Evolutionary conservation across 1,284 basidiomycete genomes (phyloP), one percentile per base, ranked within the genome.

Genomic region (Phellopilus nigrolimitatus): DNA sequence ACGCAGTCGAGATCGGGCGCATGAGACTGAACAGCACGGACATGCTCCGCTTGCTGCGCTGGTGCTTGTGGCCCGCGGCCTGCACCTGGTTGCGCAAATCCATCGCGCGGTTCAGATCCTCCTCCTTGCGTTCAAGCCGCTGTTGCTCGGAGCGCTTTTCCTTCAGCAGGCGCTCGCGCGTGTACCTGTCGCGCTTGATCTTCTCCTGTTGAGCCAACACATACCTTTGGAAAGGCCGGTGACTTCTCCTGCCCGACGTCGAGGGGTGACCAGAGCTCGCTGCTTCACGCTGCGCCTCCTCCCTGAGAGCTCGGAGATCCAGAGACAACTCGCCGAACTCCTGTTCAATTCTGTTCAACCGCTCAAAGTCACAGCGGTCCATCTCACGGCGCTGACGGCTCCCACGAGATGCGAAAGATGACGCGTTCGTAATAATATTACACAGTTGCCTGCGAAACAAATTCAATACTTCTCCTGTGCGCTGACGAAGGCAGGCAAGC

Each of bases 1-100:
- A 88, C 1, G 88, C 87, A 56, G 81, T 89, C 13, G 88, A 91
- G 53, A 91, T 82, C 0, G 88, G 88, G n/a, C 88, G 78, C 80
- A 91, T 89, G 64, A 90, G 74, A 57, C 83, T 84, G 66, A 91
- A 77, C 65, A 91, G 84, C 0, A 84, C 83, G 1, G 82, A 88
- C 72, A 88, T 84, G 68, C 86, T 88, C 68, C 88, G 88, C 75
- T 90, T 90, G 66, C 84, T 81, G 19, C 86, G 75, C 57, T 88
- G 84, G 55, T 85, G 82, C 64, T 88, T 87, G 58, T 75, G 76
- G 15, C 66, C 62, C 4, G 38, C 63, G 62, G 0, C 67, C 64
- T 47, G 71, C 73, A 69, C 57, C 78, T 78, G 54, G 76, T 76
- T 21, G 10, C 78, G 72, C 15, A 61, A 57, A 42, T 70, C 65